These are phyloP conservation scores for Elaeagnus macrophylla DNA, from an alignment of 306 rosid species.

Conservation along the genomic window DNA sequence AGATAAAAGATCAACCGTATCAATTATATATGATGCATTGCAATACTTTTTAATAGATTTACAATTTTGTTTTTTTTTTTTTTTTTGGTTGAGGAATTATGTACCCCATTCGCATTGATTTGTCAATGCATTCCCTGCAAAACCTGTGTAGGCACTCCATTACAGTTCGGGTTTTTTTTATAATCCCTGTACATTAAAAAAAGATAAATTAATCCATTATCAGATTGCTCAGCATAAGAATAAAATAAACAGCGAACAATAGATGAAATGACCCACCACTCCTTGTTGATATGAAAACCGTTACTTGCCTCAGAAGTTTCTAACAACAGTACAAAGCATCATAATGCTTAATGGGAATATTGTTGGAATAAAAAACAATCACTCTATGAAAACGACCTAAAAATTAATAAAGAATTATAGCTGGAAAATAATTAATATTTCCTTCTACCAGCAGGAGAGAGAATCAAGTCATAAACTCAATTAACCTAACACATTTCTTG, in stretches of 20 bases:
- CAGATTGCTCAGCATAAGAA: neutral
- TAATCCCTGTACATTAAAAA: constrained; percentile 47
- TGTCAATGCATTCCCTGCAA: constrained; percentile 98
- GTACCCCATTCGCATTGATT: constrained; percentile 92
- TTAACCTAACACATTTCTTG: no score
- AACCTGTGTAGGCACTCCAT: constrained; percentile 98
- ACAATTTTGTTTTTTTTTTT: no score
- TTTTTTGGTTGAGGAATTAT: constrained; percentile 1
- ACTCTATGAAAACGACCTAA: no score
- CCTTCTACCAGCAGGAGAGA: no score
- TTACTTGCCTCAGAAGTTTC: no score
- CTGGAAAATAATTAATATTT: no score
- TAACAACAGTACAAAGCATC: no score
- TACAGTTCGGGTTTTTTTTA: constrained; percentile 88
- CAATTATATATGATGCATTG: neutral
- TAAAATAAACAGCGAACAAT: neutral
- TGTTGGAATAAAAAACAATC: no score
- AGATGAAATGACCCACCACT: neutral
- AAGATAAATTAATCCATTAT: constrained; percentile 4
- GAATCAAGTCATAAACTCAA: no score
- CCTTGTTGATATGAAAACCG: no score
- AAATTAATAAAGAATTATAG: no score
- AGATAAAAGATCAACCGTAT: constrained; percentile 3
- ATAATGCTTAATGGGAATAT: no score
- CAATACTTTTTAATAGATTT: neutral